These are phyloP conservation scores for Ophiocordyceps camponoti-leonardi DNA, from an alignment of 2,329 filamentous ascomycete genomes.

Conservation along the genomic window DNA sequence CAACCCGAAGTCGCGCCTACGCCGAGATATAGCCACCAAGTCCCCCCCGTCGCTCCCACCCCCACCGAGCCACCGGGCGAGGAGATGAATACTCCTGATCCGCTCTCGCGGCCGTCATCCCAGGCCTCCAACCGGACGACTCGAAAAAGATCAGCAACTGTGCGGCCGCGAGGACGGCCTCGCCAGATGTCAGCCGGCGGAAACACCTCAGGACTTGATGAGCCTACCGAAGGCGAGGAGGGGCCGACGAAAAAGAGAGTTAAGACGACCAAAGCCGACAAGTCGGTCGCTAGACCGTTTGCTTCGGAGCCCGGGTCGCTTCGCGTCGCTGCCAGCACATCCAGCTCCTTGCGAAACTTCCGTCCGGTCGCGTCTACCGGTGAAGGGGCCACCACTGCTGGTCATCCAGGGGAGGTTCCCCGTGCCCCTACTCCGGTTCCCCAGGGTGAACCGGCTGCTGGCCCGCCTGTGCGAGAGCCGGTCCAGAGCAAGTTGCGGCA, in stretches of 20 bases:
- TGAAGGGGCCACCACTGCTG: constrained; percentile 22
- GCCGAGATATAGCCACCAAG: constrained; percentile 8
- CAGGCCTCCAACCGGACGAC: constrained; percentile 32
- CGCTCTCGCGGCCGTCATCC: constrained; percentile 39
- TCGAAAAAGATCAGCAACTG: constrained; percentile 27
- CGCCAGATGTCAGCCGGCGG: constrained; percentile 38
- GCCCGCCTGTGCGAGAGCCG: constrained; percentile 12
- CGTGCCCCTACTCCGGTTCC: constrained; percentile 65
- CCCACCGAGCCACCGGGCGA: constrained; percentile 9
- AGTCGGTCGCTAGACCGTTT: constrained; percentile 55
- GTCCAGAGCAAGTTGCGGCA: constrained; percentile 29
- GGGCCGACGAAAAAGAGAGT: constrained; percentile 50
- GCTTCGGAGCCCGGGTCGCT: constrained; percentile 62
- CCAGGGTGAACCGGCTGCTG: constrained; percentile 15
- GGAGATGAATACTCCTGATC: constrained; percentile 6
- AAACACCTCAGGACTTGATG: constrained; percentile 60
- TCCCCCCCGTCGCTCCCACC: constrained; percentile 17
- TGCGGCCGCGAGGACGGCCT: constrained; percentile 37
- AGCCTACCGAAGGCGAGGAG: constrained; percentile 43
- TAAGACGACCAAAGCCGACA: constrained; percentile 56
- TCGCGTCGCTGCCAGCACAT: constrained; percentile 77
- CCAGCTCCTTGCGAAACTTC: constrained; percentile 72
- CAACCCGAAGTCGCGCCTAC: neutral
- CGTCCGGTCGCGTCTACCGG: constrained; percentile 47
- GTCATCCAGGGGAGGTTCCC: constrained; percentile 53